A percentile compares a stretch with the other conserved stretches of the same genome.
Conservation (phyloP, 225 moss, liverwort and hornwort species). For the Pleurozium schreberi region DNA sequence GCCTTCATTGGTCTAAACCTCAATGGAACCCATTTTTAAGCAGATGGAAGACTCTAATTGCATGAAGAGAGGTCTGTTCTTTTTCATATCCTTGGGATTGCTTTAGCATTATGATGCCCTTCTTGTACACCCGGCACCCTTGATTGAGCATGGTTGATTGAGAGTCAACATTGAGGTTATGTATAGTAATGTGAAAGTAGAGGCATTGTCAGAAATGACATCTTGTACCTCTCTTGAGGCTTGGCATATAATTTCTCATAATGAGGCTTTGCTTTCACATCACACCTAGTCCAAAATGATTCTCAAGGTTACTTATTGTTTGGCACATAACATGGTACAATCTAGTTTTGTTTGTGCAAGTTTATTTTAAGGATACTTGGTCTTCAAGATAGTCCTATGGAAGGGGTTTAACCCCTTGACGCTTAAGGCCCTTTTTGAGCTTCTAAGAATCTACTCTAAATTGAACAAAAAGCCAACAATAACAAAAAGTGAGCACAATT, state of each 20-base stretch:
- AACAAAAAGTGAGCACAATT: background rate
- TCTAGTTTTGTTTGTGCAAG: background rate
- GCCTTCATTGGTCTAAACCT: background rate
- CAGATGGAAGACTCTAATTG: background rate
- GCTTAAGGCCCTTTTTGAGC: too few species aligned
- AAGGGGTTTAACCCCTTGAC: background rate
- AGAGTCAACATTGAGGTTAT: background rate
- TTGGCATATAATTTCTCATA: background rate
- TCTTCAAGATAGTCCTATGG: background rate
- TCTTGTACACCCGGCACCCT: background rate
- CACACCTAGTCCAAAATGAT: background rate
- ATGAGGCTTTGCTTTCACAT: background rate
- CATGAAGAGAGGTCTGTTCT: too few species aligned
- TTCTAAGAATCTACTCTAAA: too few species aligned
- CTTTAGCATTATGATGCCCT: background rate
- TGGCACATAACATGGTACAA: background rate
- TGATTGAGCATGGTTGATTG: background rate
- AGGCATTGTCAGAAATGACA: background rate
- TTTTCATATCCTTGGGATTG: background rate
- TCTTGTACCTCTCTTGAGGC: accelerated
- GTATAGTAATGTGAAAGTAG: background rate
- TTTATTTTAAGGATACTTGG: background rate
- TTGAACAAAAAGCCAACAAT: too few species aligned
- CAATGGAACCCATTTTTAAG: background rate
- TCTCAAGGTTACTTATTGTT: background rate